Percentiles rank a stretch among this genome's conserved stretches.
These are phyloP conservation scores for Raffaelea arxii DNA, from an alignment of 2,329 filamentous ascomycete genomes.

Conservation along the genomic window DNA sequence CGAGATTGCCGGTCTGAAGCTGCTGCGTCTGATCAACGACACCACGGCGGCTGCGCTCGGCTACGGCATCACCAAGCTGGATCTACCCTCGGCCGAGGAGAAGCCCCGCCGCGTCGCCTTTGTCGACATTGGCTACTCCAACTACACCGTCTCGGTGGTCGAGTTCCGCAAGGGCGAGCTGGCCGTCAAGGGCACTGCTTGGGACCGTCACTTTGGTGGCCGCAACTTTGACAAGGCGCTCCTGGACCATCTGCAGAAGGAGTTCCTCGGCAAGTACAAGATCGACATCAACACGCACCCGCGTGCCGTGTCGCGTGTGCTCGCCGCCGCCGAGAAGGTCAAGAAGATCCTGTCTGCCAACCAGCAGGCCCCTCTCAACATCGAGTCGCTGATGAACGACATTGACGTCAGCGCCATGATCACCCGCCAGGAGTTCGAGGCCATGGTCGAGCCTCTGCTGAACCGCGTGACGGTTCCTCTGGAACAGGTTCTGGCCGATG, in stretches of 20 bases:
- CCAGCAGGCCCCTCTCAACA: constrained; percentile 83
- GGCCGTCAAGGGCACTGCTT: constrained; percentile 83
- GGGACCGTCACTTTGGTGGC: constrained; percentile 92
- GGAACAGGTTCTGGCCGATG: constrained; percentile 88
- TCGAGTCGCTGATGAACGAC: constrained; percentile 98
- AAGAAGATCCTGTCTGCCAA: constrained; percentile 99
- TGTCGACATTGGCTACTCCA: constrained; percentile 91
- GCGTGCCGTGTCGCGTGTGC: constrained; percentile 75
- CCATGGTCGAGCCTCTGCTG: constrained; percentile 77
- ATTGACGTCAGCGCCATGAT: constrained; percentile 82
- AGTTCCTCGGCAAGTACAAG: constrained; percentile 98
- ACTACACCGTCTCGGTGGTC: constrained; percentile 88
- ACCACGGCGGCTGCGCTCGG: constrained; percentile 92
- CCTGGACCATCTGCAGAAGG: constrained; percentile 86
- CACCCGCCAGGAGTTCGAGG: constrained; percentile 90
- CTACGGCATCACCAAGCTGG: constrained; percentile 95
- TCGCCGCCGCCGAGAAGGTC: constrained; percentile 85
- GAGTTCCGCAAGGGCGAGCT: constrained; percentile 98
- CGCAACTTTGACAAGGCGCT: constrained; percentile 94
- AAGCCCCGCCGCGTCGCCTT: constrained; percentile 85
- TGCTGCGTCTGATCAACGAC: constrained; percentile 93
- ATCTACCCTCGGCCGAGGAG: constrained; percentile 81
- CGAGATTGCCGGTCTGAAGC: constrained; percentile 87
- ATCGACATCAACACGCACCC: constrained; percentile 86
- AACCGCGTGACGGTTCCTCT: constrained; percentile 62